Conservation (phyloP, 345 rosid genomes). For the Eutrema yunnanense region DNA sequence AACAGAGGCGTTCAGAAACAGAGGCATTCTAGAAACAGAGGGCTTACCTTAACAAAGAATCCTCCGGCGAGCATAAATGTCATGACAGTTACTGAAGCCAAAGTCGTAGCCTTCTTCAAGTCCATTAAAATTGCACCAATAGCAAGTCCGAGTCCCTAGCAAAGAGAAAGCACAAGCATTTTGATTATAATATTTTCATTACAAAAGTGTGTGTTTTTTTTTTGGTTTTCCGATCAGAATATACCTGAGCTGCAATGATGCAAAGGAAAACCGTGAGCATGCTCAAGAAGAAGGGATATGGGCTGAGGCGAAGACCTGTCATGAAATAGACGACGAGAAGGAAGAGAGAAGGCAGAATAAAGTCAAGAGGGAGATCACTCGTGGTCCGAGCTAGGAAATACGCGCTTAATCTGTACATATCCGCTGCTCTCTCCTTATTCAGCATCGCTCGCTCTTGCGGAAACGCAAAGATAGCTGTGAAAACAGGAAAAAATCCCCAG, state of each 20-base stretch:
- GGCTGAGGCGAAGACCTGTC: slow-evolving; percentile 70
- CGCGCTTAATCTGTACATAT: slow-evolving; percentile 90
- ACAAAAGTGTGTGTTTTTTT: neutral
- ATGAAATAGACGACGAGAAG: slow-evolving; percentile 89
- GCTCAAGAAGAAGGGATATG: slow-evolving; percentile 68
- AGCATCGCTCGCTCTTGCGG: slow-evolving; percentile 98
- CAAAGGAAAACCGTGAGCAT: slow-evolving; percentile 76
- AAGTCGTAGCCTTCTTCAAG: slow-evolving; percentile 83
- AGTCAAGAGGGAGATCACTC: slow-evolving; percentile 94
- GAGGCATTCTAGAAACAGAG: neutral
- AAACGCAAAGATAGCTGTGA: slow-evolving; percentile 93
- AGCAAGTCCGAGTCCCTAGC: slow-evolving; percentile 94
- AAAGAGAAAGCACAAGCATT: neutral
- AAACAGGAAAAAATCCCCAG: slow-evolving; percentile 98
- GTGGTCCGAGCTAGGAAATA: slow-evolving; percentile 92
- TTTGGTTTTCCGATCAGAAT: too few relatives aligned
- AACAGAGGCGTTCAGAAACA: neutral
- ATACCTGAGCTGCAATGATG: slow-evolving; percentile 93
- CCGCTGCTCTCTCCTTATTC: slow-evolving; percentile 87
- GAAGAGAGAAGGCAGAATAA: slow-evolving; percentile 76
- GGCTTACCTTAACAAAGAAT: slow-evolving; percentile 68
- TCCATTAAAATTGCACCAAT: slow-evolving; percentile 95
- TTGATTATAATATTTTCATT: neutral
- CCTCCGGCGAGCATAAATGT: slow-evolving; percentile 98
- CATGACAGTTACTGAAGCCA: slow-evolving; percentile 96